phyloP scores from a whole-genome alignment of 768 basidiomycete species.

The Rhodotorula toruloides region DNA sequence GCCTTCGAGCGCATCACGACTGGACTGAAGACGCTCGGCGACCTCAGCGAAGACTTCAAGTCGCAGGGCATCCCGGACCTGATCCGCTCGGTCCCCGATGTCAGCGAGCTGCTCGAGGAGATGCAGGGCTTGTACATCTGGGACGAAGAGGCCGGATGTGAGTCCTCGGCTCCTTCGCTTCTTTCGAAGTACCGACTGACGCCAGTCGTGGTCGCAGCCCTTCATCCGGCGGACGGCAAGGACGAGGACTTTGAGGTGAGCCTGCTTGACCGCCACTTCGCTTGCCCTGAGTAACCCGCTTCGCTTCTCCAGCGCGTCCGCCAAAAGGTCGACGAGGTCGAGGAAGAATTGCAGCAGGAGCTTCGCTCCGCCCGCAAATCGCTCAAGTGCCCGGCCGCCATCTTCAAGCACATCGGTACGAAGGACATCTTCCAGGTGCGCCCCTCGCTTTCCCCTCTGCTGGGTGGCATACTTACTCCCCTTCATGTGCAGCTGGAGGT shows the following conservation, averaged over 20 bases:
- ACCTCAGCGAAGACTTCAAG: slow-evolving; percentile 66
- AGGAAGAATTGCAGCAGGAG: slow-evolving; percentile 61
- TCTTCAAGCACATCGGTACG: slow-evolving; percentile 40
- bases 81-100: slow-evolving; percentile 73
- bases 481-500: slow-evolving; percentile 31
- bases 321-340: slow-evolving; percentile 64
- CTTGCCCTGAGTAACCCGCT: no score
- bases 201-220: slow-evolving; percentile 32
- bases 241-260: slow-evolving; percentile 71
- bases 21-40: slow-evolving; percentile 60
- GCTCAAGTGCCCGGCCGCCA: slow-evolving; percentile 52
- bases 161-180: background rate
- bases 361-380: slow-evolving; percentile 54
- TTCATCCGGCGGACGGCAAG: slow-evolving; percentile 76
- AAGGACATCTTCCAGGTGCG: slow-evolving; percentile 42
- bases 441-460: background rate
- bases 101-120: slow-evolving; percentile 64
- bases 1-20: slow-evolving; percentile 68
- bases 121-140: slow-evolving; percentile 71
- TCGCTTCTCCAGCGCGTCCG: slow-evolving; percentile 51
- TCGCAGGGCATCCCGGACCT: slow-evolving; percentile 70
- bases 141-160: slow-evolving; percentile 47
- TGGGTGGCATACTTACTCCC: background rate
- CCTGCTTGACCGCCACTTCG: background rate
- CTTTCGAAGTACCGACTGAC: background rate